Base-by-base conservation (phyloP, 2,329 filamentous ascomycete genomes). In the Neodidymelliopsis sp. region DNA sequence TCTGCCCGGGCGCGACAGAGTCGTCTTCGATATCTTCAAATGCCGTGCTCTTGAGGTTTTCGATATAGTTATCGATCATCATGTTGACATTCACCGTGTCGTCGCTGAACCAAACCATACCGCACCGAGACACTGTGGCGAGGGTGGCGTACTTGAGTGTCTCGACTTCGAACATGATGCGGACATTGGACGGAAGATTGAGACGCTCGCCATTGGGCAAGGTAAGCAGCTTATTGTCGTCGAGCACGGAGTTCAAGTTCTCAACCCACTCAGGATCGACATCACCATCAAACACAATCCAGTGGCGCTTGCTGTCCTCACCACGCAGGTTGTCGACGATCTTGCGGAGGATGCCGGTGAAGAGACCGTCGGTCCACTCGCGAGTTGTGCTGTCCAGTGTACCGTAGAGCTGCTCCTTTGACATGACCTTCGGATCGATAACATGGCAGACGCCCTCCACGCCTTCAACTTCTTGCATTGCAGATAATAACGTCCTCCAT, bases 61-160 rank as follows among this genome's bases (percentile, higher is more conserved):
- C 85, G 41, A 99, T 83, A 66, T 99, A 97, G 74, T 97, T 90
- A 55, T 85, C 81, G 29, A 97, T 88, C 85, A 97, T 89, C 89
- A 99, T 96, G 59, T 83, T 84, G 1, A 93, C 84, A 23, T 91
- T 93, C 29, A 99, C 93, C 20, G 92, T 97, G 68, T 99, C 95
- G 65, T 97, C 93, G 70, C 91, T 99, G 77, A 97, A 99, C 94
- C 94, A 99, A 11, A 99, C 95, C 94, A 99, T 99, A 81, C 94
- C 94, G 72, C 94, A 99, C 77, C 94, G 91, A 86, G 90, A 95
- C 68, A 99, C 94, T n/a, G 94, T 99, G 46, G 94, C 94, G 33
- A 99, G 84, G 0, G 94, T 99, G 27, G 94, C 94, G 70, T 99
- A 99, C 70, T 95, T 96, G 52, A 99, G 81, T 3, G 88, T 97